These are phyloP conservation scores for Rhodamnia rubescens DNA, from an alignment of 345 rosid species.

Conservation along the genomic window DNA sequence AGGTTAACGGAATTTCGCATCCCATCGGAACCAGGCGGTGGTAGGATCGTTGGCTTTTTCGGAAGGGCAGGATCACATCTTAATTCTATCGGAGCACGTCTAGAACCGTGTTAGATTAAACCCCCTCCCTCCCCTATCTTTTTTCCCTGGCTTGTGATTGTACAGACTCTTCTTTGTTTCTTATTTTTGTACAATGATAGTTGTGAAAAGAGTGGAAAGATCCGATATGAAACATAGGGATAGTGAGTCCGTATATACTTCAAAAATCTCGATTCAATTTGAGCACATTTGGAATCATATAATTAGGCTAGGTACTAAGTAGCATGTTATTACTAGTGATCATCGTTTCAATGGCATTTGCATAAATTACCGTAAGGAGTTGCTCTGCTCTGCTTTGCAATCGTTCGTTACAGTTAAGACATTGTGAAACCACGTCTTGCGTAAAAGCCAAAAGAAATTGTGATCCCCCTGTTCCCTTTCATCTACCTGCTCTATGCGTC, in stretches of 20 bases:
- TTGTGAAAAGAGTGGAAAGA: neutral
- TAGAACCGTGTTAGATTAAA: neutral
- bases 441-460: neutral
- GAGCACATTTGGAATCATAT: neutral
- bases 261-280: neutral
- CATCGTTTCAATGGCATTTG: neutral
- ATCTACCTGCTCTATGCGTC: neutral
- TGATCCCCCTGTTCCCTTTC: neutral
- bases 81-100: neutral
- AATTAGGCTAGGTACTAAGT: neutral
- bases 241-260: too few relatives aligned
- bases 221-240: too few relatives aligned
- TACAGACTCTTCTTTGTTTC: neutral
- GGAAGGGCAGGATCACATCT: neutral
- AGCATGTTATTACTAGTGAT: neutral
- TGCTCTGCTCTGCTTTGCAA: neutral
- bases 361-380: neutral
- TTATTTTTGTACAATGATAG: neutral
- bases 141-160: neutral
- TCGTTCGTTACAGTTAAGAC: neutral
- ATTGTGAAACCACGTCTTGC: neutral
- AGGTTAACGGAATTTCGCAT: neutral
- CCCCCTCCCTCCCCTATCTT: neutral
- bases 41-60: neutral
- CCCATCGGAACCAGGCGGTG: neutral